Conservation (phyloP, 2,329 filamentous ascomycete genomes). For the Pyrenophora graminea region DNA sequence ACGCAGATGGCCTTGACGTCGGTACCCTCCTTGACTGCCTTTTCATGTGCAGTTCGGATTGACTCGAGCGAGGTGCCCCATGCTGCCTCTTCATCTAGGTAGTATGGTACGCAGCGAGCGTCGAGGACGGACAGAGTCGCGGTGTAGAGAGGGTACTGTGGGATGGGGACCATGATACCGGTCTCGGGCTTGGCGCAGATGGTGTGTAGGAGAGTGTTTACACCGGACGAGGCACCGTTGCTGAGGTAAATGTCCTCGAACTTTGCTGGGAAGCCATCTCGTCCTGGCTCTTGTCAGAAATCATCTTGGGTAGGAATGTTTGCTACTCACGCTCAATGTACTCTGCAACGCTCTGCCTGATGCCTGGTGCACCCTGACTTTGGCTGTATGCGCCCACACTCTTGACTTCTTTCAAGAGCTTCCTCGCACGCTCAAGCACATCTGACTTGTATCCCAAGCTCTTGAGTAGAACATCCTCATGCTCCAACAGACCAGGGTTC, state of each 20-base stretch:
- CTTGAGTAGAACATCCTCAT: conserved; percentile 76
- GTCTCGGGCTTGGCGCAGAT: conserved; percentile 78
- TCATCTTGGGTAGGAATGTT: not conserved
- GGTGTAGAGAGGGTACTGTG: conserved; percentile 97
- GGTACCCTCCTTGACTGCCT: conserved; percentile 75
- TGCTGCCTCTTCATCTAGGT: conserved; percentile 80
- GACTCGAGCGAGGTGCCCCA: conserved; percentile 88
- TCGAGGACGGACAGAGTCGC: conserved; percentile 86
- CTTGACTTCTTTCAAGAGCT: conserved; percentile 78
- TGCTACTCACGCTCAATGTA: conserved; percentile 78
- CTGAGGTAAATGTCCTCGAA: conserved; percentile 86
- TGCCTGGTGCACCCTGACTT: conserved; percentile 83
- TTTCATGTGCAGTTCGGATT: conserved; percentile 73
- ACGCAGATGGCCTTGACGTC: conserved; percentile 93
- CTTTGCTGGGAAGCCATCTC: conserved; percentile 86
- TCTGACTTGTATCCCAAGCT: conserved; percentile 86
- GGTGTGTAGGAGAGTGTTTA: conserved; percentile 89
- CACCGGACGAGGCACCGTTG: conserved; percentile 87
- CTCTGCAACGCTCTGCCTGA: conserved; percentile 85
- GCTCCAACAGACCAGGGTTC: conserved; percentile 82
- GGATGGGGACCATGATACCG: conserved; percentile 91
- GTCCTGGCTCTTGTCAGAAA: conserved; percentile 55
- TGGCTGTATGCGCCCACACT: conserved; percentile 97
- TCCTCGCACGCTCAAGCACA: conserved; percentile 81
- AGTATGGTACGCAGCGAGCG: conserved; percentile 87